Evolutionary conservation across 108 stramenopile species (phyloP), one percentile per base, ranked within the genome.

Genomic region (Nitzschia sp.): DNA sequence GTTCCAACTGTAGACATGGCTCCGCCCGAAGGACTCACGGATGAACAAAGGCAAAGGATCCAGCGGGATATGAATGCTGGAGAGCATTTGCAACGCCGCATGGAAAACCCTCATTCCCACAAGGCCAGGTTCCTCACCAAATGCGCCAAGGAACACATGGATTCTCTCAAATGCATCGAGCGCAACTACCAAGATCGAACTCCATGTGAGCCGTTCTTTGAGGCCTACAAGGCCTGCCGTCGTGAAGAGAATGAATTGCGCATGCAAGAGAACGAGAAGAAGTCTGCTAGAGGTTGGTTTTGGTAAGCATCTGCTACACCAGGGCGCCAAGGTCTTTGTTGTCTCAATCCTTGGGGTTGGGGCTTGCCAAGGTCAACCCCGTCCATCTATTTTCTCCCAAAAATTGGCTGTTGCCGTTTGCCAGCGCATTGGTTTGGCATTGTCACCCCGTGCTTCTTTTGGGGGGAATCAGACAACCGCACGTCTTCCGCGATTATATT

Each of bases 221-320:
- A 89, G 17, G 85, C 81, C 19, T 92, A 92, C 75, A 88, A 83
- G 58, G 62, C 65, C 40, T 92, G 91, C 71, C 81, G 91, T 15
- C 73, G 58, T 53, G 85, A 77, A 39, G 91, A 92, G 77, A 79
- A 87, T 73, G 80, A 90, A 55, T 41, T 78, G n/a, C 83, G 76
- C 41, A 59, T 25, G 41, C 63, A 53, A 52, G 73, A 58, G 12
- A 75, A 75, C 48, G 59, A 58, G 3, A 39, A 8, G 15, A 52
- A 21, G 20, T 34, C 20, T 29, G 56, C 24, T 22, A 51, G 64
- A 19, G 70, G 70, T 41, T 71, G 59, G 60, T 71, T 71, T 29
- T 71, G 69, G 69, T 69, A 59, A 60, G 6, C 1, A 22, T 20
- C 21, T 25, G 48, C 3, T 19, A 6, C 17, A n/a, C 48, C 3